Base-by-base conservation (phyloP, 2,329 filamentous ascomycete species). In the Aspergillus tubingensis region DNA sequence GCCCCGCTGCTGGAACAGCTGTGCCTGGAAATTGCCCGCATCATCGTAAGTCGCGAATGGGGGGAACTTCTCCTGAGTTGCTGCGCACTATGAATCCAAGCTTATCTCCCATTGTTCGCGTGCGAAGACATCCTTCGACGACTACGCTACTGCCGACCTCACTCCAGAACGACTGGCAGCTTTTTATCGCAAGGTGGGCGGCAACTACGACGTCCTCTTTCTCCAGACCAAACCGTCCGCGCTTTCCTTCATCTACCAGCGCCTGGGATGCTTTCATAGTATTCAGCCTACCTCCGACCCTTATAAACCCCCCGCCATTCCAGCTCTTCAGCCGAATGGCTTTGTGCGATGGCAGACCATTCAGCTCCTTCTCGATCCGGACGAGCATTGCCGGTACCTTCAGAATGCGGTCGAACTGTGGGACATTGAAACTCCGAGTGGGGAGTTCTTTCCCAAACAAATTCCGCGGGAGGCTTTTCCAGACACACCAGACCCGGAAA, bases 271-370 rank as follows among this genome's bases (percentile, higher is more conserved):
- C 74, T 90, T 92, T 69, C 94, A 98, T 77, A 88, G 87, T 53
- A 83, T 98, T 27, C 91, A 96, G 67, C 91, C 91, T 1, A 86
- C 86, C 1, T 75, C 76, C 51, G 85, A 86, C 41, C 84, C 91
- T 64, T 97, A 91, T 73, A 85, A 84, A 3, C 81, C 88, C 0
- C 95, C 94, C 0, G 87, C 85, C 0, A 85, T 97, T 44, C 95
- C 95, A 0, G 91, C 92, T 13, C 80, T 99, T 58, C 96, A 94
- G 38, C 82, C 85, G 0, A 86, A 87, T 70, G 95, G 95, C 43
- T 99, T 96, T 75, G 91, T 94, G 47, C 88, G 91, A 74, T 99
- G 94, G 94, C 90, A 96, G 79, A 92, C 91, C 0, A 90, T 98
- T 58, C 92, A 98, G 78, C 84, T 96, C 21, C 81, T 98, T 38